Evolutionary conservation across 345 rosid genomes (phyloP).

Genomic region (Gossypium rotundifolium): DNA sequence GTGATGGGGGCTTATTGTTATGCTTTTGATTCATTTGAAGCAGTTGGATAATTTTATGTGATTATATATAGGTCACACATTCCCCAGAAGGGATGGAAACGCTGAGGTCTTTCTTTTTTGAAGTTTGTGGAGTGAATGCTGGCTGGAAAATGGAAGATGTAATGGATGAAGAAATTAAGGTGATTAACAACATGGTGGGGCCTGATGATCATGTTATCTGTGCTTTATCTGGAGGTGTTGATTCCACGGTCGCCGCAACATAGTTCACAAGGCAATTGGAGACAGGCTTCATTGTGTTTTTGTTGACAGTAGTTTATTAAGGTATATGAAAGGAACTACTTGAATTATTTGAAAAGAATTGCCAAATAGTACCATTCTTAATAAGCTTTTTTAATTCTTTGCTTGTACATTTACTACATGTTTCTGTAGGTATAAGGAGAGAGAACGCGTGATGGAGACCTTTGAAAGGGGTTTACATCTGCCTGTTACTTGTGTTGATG

Average conservation of each 20-base stretch:
- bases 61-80: constrained; percentile 70
- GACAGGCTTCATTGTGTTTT: constrained; percentile 87
- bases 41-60: not conserved
- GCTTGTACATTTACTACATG: not conserved
- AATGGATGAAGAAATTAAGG: constrained; percentile 69
- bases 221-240: constrained; percentile 92
- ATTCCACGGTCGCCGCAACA: constrained; percentile 92
- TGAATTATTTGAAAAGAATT: not conserved
- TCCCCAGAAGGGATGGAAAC: constrained; percentile 95
- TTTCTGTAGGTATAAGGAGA: constrained; percentile 67
- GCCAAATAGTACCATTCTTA: no score
- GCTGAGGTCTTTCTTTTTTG: constrained; percentile 60
- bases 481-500: constrained; percentile 85
- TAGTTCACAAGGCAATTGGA: constrained; percentile 91
- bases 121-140: constrained; percentile 66
- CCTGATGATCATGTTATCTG: constrained; percentile 85
- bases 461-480: constrained; percentile 79
- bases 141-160: constrained; percentile 93
- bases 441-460: constrained; percentile 87
- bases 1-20: not conserved
- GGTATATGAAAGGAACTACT: constrained; percentile 35
- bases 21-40: not conserved
- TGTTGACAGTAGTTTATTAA: constrained; percentile 85
- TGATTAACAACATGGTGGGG: constrained; percentile 43
- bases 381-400: not conserved